Evolutionary conservation across 768 basidiomycete species (phyloP), one percentile per base, ranked within the genome.

Genomic region (Mycena amicta): DNA sequence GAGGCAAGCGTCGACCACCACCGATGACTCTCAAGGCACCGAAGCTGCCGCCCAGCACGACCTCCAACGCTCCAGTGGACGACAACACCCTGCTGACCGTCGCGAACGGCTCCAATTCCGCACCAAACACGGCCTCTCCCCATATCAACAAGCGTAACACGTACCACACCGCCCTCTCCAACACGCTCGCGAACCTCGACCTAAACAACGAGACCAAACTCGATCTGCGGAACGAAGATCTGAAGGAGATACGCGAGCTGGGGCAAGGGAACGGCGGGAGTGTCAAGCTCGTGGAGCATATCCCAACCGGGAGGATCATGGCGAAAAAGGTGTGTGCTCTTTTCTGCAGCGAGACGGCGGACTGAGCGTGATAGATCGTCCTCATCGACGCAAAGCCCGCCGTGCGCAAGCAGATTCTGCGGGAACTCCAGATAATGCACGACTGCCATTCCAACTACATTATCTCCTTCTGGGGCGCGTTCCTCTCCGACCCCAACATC

Each of bases 371-470:
- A 54, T 67, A 96, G 95, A 92, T 94, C 70, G 93, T 97, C 22
- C 84, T 95, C 63, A 96, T 97, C 72, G 94, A 96, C 74, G 95
- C 94, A 23, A 98, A 98, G 71, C 96, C 95, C 11, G 85, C 93
- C 2, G 93, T 98, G 27, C 83, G 95, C 62, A 98, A 98, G 71
- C 97, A 99, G 76, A 98, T 99, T 67, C 80, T 98, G 29, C 89
- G 95, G 46, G 97, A 99, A 71, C 80, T 99, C 63, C 96, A 98
- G 67, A 98, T 99, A 78, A 96, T 98, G 96, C 93, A 98, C 73
- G 92, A 96, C 73, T 98, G 96, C 74, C 83, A 89, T 63, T 96
- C 93, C 11, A 85, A 83, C 51, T 92, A 94, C 72, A 99, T 99
- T 69, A 90, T 99, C 66, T 94, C 92, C 0, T 98, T 98, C 77